Conservation (phyloP, 2,329 filamentous ascomycete genomes). For the Dothideomycetes sp. region DNA sequence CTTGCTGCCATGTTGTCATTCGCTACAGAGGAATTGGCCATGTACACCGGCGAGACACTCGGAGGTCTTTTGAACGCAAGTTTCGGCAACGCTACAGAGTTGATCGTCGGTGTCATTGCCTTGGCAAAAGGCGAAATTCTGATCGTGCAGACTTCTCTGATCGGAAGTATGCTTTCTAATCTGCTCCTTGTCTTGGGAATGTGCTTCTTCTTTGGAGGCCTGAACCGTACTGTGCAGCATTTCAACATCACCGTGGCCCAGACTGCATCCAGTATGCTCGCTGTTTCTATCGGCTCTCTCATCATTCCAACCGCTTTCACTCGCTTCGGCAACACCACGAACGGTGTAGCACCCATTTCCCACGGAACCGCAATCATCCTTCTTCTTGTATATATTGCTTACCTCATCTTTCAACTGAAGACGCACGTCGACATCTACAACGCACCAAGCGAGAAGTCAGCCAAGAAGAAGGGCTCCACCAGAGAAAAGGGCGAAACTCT, state of each 20-base stretch:
- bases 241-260: slow-evolving; percentile 92
- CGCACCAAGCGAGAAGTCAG: slow-evolving; percentile 67
- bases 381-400: slow-evolving; percentile 71
- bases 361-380: slow-evolving; percentile 71
- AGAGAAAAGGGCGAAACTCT: slow-evolving; percentile 42
- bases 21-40: slow-evolving; percentile 81
- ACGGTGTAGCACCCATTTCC: slow-evolving; percentile 35
- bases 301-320: slow-evolving; percentile 88
- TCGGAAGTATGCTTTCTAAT: slow-evolving; percentile 87
- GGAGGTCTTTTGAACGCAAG: slow-evolving; percentile 84
- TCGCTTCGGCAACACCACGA: slow-evolving; percentile 32
- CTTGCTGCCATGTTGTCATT: slow-evolving; percentile 79
- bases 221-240: slow-evolving; percentile 69
- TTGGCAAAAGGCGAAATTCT: slow-evolving; percentile 62
- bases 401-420: slow-evolving; percentile 84
- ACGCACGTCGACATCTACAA: slow-evolving; percentile 76
- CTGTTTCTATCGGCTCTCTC: slow-evolving; percentile 67
- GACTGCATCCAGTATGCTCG: slow-evolving; percentile 72
- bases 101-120: slow-evolving; percentile 69
- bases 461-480: slow-evolving; percentile 43
- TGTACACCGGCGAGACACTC: slow-evolving; percentile 68
- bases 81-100: slow-evolving; percentile 56
- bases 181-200: slow-evolving; percentile 81
- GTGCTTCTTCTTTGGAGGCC: slow-evolving; percentile 81
- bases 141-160: slow-evolving; percentile 86